phyloP scores from a whole-genome alignment of 78 protist genomes.

The Dictyostelium purpureum region DNA sequence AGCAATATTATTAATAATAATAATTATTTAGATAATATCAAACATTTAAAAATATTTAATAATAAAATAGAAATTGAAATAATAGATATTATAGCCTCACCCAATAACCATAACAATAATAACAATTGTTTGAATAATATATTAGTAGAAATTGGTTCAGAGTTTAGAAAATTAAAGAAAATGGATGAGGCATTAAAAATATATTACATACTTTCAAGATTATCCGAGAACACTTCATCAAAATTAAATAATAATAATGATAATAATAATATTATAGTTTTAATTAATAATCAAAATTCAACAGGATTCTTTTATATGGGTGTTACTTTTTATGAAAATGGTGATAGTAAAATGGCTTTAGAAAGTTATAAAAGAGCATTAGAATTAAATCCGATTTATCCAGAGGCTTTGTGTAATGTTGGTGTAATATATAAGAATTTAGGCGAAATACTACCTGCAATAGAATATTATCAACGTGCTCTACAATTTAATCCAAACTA shows the following conservation, averaged over 20 bases:
- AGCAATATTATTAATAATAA: neutral
- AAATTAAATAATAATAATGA: too few relatives aligned
- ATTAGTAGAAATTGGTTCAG: neutral
- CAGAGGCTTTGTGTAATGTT: conserved; percentile 83
- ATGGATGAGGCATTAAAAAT: neutral
- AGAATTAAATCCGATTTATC: conserved; percentile 36
- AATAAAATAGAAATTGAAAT: neutral
- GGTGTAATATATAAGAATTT: conserved; percentile 77
- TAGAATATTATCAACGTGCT: conserved; percentile 50
- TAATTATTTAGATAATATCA: neutral
- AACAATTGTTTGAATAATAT: neutral
- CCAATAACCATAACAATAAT: neutral
- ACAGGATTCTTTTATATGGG: conserved; percentile 38
- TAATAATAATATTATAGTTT: too few relatives aligned
- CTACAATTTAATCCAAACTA: conserved; percentile 60
- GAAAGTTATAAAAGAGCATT: conserved; percentile 55
- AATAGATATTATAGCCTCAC: neutral
- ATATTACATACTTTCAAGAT: neutral
- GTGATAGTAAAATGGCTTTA: conserved; percentile 45
- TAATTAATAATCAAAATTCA: neutral
- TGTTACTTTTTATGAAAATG: conserved; percentile 20
- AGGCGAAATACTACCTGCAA: conserved; percentile 59
- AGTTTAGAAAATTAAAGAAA: neutral
- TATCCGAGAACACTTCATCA: neutral
- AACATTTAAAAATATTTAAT: neutral